phyloP scores from a whole-genome alignment of 208 protist genomes.

The Trypanosoma lewisi region DNA sequence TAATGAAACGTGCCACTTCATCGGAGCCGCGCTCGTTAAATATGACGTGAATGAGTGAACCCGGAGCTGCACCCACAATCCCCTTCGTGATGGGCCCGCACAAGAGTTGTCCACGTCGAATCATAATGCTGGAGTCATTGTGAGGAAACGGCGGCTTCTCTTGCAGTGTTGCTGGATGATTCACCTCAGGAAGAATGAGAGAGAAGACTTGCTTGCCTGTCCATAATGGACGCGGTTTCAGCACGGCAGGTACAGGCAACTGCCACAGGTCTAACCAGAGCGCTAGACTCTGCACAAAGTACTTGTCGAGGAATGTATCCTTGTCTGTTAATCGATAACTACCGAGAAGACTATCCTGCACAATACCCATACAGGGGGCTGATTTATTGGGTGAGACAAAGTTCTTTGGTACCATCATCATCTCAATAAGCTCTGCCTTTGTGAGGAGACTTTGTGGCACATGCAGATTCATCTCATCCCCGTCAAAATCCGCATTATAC shows the following conservation, averaged over 20 bases:
- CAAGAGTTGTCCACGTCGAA: constrained; percentile 93
- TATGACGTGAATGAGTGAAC: constrained; percentile 97
- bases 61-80: constrained; percentile 81
- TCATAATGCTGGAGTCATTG: constrained; percentile 85
- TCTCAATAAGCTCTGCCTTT: constrained; percentile 95
- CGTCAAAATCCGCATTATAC: constrained; percentile 99
- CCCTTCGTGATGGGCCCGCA: constrained; percentile 90
- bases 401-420: constrained; percentile 99
- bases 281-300: constrained; percentile 97
- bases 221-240: constrained; percentile 97
- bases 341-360: constrained; percentile 98
- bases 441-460: constrained; percentile 97
- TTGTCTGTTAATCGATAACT: constrained; percentile 93
- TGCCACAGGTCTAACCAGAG: constrained; percentile 97
- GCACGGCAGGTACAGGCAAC: constrained; percentile 96
- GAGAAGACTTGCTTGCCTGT: constrained; percentile 99
- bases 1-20: constrained; percentile 86
- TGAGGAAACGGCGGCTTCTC: constrained; percentile 72
- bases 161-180: constrained; percentile 67
- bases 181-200: constrained; percentile 95
- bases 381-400: constrained; percentile 99
- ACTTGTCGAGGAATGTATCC: constrained; percentile 96
- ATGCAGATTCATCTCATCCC: constrained; percentile 99
- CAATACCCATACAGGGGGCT: constrained; percentile 99
- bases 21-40: constrained; percentile 97